Percentiles rank a stretch among this genome's conserved stretches.
Conservation (phyloP, 2,329 filamentous ascomycete genomes). For the Fusarium haematococcum region DNA sequence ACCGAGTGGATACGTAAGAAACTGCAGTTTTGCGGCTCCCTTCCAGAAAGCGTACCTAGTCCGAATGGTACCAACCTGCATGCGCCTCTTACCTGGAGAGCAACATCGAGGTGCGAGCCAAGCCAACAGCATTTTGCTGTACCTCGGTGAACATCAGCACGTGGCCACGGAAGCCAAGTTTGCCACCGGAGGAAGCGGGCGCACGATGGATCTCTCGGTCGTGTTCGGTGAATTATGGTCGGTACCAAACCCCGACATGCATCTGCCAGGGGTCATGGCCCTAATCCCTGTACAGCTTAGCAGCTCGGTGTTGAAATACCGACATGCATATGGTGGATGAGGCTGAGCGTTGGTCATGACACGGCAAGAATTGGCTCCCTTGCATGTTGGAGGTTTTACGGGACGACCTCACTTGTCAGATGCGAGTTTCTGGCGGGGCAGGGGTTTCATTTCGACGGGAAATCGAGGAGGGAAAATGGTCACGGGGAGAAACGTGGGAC, state of each 20-base stretch:
- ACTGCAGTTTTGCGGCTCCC: neutral
- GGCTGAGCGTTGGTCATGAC: neutral
- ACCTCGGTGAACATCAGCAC: neutral
- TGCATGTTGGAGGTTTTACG: neutral
- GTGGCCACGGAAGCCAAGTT: neutral
- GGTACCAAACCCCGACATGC: constrained; percentile 13
- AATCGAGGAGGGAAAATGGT: neutral
- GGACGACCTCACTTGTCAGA: neutral
- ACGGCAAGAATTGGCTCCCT: neutral
- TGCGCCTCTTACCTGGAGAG: neutral
- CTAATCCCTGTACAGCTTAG: neutral
- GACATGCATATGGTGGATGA: constrained; percentile 18
- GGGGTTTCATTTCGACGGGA: neutral
- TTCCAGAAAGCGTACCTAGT: neutral
- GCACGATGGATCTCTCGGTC: neutral
- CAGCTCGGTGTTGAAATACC: constrained; percentile 16
- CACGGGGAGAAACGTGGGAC: neutral
- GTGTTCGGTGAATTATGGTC: constrained; percentile 4
- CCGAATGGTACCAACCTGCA: neutral
- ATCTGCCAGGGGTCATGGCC: neutral
- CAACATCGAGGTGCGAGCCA: neutral
- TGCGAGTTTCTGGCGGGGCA: neutral
- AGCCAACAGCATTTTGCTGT: neutral
- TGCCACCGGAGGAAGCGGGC: neutral
- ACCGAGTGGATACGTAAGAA: neutral